Percentiles rank a stretch among this genome's conserved stretches.
Conservation (phyloP, 306 rosid genomes). For the Malus domestica region DNA sequence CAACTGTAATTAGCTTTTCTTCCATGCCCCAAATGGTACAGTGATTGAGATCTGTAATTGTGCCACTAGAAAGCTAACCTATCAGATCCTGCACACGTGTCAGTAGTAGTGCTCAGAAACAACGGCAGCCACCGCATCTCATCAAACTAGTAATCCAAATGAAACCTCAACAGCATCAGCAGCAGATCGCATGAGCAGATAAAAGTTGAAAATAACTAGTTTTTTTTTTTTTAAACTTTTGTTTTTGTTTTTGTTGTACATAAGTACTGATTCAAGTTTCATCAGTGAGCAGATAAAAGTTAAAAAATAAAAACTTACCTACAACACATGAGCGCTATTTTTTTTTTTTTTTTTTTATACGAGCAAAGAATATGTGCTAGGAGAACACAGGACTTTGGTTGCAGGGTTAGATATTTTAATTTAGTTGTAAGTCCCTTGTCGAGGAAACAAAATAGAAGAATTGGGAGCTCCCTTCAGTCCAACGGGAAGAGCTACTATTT, state of each 20-base stretch:
- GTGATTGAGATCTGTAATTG: slow-evolving; percentile 85
- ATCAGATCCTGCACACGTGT: slow-evolving; percentile 30
- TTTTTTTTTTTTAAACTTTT: no score
- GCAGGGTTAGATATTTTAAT: not conserved
- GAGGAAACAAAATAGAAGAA: slow-evolving; percentile 40
- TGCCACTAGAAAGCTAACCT: slow-evolving; percentile 30
- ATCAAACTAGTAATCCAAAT: not conserved
- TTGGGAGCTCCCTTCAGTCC: slow-evolving; percentile 84
- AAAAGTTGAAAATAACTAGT: no score
- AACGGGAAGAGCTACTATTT: slow-evolving; percentile 28
- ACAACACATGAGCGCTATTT: no score
- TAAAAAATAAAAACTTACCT: no score
- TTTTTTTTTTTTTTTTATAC: no score
- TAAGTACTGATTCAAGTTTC: not conserved
- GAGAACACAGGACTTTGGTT: no score
- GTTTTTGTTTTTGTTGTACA: no score
- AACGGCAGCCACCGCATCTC: not conserved
- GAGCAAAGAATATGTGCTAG: no score
- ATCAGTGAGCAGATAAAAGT: not conserved
- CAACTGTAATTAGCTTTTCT: slow-evolving; percentile 66
- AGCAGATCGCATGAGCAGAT: not conserved
- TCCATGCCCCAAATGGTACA: slow-evolving; percentile 72
- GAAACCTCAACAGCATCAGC: slow-evolving; percentile 13
- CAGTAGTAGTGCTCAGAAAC: slow-evolving; percentile 28
- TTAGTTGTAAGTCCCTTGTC: not conserved